phyloP scores from a whole-genome alignment of 2,329 filamentous ascomycete genomes.

The Apiospora rasikravindrae region DNA sequence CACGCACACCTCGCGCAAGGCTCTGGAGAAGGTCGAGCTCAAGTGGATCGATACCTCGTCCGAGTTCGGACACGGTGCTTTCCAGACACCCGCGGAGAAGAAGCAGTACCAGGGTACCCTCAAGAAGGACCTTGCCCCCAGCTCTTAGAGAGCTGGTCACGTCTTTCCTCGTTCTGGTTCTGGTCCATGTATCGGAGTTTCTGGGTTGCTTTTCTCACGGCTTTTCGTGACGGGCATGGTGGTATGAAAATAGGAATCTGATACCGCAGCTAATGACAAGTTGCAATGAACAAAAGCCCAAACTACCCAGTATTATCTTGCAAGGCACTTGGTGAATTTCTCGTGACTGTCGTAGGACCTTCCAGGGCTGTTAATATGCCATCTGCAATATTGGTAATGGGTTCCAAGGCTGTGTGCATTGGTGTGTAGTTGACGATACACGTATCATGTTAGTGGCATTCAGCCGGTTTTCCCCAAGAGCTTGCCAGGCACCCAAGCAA shows the following conservation, averaged over 20 bases:
- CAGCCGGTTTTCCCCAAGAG: not conserved
- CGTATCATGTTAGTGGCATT: not conserved
- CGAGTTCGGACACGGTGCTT: slow-evolving; percentile 99
- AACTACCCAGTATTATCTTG: slow-evolving; percentile 26
- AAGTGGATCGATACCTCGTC: slow-evolving; percentile 99
- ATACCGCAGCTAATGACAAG: slow-evolving; percentile 41
- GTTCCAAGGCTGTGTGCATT: not conserved
- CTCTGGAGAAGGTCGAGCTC: slow-evolving; percentile 98
- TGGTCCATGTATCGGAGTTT: slow-evolving; percentile 62
- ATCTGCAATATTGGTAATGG: not conserved
- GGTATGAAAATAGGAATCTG: slow-evolving; percentile 40
- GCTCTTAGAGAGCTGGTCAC: slow-evolving; percentile 42
- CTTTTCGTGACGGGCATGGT: slow-evolving; percentile 38
- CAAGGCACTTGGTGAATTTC: not conserved
- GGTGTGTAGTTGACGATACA: not conserved
- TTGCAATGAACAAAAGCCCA: slow-evolving; percentile 38
- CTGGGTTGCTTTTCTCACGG: slow-evolving; percentile 49
- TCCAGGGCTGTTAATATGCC: not conserved
- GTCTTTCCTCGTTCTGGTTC: slow-evolving; percentile 47
- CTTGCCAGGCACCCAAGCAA: not conserved
- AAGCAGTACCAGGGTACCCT: slow-evolving; percentile 95
- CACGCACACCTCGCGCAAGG: slow-evolving; percentile 91
- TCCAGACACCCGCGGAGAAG: slow-evolving; percentile 99
- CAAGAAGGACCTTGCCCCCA: slow-evolving; percentile 88
- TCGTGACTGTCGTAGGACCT: not conserved